phyloP scores from a whole-genome alignment of 306 rosid species.

The Cotoneaster glaucophyllus region DNA sequence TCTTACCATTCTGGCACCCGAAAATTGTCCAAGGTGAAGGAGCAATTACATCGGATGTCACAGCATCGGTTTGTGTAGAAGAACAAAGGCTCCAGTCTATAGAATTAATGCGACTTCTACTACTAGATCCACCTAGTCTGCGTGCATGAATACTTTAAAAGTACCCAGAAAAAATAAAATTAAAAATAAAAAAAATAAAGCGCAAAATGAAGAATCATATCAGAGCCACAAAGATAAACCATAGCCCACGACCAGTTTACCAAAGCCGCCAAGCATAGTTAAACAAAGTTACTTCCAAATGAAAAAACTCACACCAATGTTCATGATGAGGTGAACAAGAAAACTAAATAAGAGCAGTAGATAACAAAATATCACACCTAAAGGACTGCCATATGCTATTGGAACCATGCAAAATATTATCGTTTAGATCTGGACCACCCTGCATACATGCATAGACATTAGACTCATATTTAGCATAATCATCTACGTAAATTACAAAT shows the following conservation, averaged over 20 bases:
- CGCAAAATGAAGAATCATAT: no score
- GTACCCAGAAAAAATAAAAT: not conserved
- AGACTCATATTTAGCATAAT: not conserved
- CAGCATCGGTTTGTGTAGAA: constrained; percentile 46
- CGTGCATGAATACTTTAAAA: not conserved
- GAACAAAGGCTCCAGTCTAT: constrained; percentile 45
- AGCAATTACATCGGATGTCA: constrained; percentile 74
- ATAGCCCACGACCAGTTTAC: not conserved
- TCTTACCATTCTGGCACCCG: constrained; percentile 87
- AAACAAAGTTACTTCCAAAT: not conserved
- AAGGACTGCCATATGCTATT: constrained; percentile 32
- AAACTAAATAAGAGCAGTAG: not conserved
- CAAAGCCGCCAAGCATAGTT: not conserved
- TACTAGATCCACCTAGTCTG: constrained; percentile 10
- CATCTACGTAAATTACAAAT: not conserved
- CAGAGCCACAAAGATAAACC: not conserved
- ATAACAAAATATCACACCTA: constrained; percentile 18
- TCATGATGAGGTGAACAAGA: not conserved
- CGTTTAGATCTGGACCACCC: constrained; percentile 22
- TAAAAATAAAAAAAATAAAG: not conserved
- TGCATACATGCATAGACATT: constrained; percentile 20
- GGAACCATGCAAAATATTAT: constrained; percentile 10
- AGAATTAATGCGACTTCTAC: constrained; percentile 32
- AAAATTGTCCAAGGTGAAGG: constrained; percentile 90
- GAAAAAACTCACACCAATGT: not conserved